Conservation (phyloP, 2,329 filamentous ascomycete genomes). For the Botrytis deweyae region DNA sequence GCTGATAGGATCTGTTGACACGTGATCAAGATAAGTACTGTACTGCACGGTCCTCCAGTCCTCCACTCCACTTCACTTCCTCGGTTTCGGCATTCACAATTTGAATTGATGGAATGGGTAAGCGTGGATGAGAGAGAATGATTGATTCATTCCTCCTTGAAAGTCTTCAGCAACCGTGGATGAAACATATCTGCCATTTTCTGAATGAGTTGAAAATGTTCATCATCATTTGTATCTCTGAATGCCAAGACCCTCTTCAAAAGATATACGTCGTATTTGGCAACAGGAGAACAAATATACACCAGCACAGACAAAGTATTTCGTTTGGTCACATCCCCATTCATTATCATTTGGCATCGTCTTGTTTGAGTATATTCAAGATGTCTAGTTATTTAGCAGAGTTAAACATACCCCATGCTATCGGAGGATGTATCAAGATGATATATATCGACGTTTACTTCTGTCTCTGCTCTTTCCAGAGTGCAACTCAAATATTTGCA, state of each 20-base stretch:
- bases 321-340: not conserved
- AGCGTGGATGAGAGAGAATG: not conserved
- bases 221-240: not conserved
- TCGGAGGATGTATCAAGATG: not conserved
- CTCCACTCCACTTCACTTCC: not conserved
- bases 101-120: not conserved
- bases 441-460: not conserved
- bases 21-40: not conserved
- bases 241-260: not conserved
- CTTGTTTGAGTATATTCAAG: not conserved
- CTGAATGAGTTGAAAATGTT: not conserved
- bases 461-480: too few relatives aligned
- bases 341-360: not conserved
- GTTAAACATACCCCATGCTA: not conserved
- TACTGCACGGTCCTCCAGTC: not conserved
- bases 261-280: not conserved
- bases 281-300: not conserved
- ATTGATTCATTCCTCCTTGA: not conserved
- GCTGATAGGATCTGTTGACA: not conserved
- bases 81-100: not conserved
- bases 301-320: not conserved
- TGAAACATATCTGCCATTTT: not conserved
- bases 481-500: not conserved
- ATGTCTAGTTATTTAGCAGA: not conserved
- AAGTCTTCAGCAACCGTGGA: not conserved